These are phyloP conservation scores for Dactylonectria macrodidyma DNA, from an alignment of 2,329 filamentous ascomycete genomes.

Conservation along the genomic window DNA sequence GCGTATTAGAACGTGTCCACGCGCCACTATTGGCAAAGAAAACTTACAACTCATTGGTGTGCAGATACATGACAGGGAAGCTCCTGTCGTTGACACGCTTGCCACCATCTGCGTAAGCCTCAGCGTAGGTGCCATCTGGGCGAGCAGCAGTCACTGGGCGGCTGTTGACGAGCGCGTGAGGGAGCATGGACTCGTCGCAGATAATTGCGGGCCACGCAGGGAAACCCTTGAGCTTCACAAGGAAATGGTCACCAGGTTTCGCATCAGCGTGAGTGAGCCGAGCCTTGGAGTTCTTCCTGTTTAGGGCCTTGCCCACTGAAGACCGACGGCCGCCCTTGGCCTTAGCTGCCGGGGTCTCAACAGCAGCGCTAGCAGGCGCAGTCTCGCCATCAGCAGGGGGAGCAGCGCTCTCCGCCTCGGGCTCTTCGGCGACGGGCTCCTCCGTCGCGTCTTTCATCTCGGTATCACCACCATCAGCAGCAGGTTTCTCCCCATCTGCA, in stretches of 20 bases:
- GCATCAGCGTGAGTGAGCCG: constrained; percentile 82
- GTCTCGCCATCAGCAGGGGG: constrained; percentile 47
- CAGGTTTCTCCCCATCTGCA: constrained; percentile 44
- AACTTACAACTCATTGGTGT: constrained; percentile 97
- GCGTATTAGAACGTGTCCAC: constrained; percentile 21
- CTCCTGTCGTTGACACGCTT: constrained; percentile 88
- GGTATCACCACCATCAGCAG: constrained; percentile 57
- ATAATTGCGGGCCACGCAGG: constrained; percentile 96
- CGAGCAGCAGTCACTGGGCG: constrained; percentile 89
- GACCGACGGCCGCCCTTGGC: constrained; percentile 81
- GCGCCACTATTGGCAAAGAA: background rate
- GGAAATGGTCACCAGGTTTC: constrained; percentile 91
- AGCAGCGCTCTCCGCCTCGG: constrained; percentile 45
- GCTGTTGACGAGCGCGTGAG: constrained; percentile 79
- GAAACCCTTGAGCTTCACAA: constrained; percentile 94
- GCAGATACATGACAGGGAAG: constrained; percentile 95
- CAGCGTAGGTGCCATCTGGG: constrained; percentile 87
- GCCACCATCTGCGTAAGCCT: constrained; percentile 89
- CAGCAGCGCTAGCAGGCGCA: constrained; percentile 43
- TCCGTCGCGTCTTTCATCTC: constrained; percentile 66
- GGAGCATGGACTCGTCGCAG: constrained; percentile 95
- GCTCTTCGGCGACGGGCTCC: constrained; percentile 49
- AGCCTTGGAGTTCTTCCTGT: constrained; percentile 85
- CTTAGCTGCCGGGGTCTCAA: constrained; percentile 52
- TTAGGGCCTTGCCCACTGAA: constrained; percentile 81